A percentile compares a stretch with the other conserved stretches of the same genome.
Evolutionary conservation across 345 rosid genomes (phyloP).

Genomic region (Stellera chamaejasme): DNA sequence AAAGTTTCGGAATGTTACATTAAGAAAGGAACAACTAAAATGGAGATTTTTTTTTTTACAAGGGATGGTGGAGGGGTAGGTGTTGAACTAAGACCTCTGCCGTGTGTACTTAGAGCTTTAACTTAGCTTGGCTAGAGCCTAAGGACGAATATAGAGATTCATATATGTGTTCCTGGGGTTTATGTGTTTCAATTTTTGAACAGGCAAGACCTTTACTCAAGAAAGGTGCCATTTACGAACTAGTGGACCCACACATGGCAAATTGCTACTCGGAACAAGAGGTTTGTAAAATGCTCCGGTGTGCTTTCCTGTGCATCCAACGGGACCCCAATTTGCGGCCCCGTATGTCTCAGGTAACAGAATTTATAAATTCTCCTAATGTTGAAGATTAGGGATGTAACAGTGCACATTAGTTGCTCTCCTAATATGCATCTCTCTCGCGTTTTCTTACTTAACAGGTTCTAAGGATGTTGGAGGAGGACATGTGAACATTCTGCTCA

Average conservation of each 20-base stretch:
- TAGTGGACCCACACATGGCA: constrained; percentile 66
- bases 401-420: too few species aligned
- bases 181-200: constrained; percentile 5
- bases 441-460: constrained; percentile 38
- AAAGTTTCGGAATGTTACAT: too few species aligned
- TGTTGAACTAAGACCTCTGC: too few species aligned
- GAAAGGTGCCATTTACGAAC: constrained; percentile 55
- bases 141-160: too few species aligned
- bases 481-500: constrained; percentile 10
- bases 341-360: constrained; percentile 88
- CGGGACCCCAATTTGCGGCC: constrained; percentile 85
- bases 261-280: constrained; percentile 54
- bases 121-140: too few species aligned
- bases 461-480: constrained; percentile 80
- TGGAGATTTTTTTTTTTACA: too few species aligned
- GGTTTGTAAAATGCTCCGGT: constrained; percentile 68
- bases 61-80: background rate
- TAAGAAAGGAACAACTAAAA: too few species aligned
- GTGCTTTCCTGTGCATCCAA: constrained; percentile 84
- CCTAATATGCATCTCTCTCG: too few species aligned
- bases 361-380: background rate
- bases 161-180: too few species aligned
- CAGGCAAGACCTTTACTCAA: constrained; percentile 92
- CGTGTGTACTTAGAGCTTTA: too few species aligned
- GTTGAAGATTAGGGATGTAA: too few species aligned